phyloP scores from a whole-genome alignment of 768 basidiomycete species.

The Serendipita vermifera region DNA sequence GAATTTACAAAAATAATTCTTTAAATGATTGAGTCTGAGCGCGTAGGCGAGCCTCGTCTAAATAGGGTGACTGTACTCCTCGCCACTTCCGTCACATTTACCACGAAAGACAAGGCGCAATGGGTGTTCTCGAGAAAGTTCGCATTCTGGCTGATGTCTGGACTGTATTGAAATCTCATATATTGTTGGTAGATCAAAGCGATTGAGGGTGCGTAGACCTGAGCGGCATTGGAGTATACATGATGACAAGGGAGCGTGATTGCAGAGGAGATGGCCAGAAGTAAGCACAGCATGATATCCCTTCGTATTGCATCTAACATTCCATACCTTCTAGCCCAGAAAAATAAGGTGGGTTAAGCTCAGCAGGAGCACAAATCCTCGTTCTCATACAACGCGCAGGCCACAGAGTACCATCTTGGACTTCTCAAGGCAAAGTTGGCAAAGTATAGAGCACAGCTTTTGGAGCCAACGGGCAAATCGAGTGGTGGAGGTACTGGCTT shows the following conservation, averaged over 20 bases:
- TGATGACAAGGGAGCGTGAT: neutral
- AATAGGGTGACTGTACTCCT: no score
- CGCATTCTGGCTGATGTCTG: conserved; percentile 16
- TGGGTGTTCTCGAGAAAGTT: conserved; percentile 93
- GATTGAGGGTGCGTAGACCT: conserved; percentile 64
- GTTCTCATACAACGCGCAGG: conserved; percentile 33
- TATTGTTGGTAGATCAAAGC: conserved; percentile 64
- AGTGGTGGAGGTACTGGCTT: conserved; percentile 72
- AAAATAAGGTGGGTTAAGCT: conserved; percentile 61
- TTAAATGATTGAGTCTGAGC: no score
- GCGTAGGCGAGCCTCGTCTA: no score
- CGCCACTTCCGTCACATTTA: no score
- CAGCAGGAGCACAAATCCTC: no score
- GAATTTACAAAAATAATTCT: neutral
- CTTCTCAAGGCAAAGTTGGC: conserved; percentile 90
- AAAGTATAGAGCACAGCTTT: conserved; percentile 84
- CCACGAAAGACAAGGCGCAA: conserved; percentile 26
- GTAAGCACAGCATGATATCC: conserved; percentile 34
- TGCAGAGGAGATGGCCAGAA: conserved; percentile 93
- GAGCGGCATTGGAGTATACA: neutral
- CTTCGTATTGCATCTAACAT: neutral
- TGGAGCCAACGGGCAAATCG: conserved; percentile 81
- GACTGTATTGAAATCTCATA: neutral
- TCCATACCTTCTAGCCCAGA: conserved; percentile 51
- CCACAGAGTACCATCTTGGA: conserved; percentile 89